phyloP scores from a whole-genome alignment of 176 grass and related monocot genomes.

The Melocanna baccifera region DNA sequence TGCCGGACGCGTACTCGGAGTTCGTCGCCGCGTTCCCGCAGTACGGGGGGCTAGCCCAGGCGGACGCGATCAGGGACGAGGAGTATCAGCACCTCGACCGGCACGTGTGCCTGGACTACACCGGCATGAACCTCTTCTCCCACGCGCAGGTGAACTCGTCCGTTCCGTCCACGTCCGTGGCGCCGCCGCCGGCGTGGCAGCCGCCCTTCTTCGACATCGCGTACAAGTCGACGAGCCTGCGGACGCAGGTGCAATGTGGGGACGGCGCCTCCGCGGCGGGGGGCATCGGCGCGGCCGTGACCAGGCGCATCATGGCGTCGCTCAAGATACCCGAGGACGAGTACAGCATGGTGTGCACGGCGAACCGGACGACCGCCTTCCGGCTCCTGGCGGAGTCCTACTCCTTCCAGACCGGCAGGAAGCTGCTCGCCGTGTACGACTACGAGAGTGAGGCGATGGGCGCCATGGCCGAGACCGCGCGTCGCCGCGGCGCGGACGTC shows the following conservation, averaged over 20 bases:
- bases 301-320: constrained; percentile 63
- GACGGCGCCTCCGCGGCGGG: not conserved
- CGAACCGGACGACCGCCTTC: constrained; percentile 83
- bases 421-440: constrained; percentile 71
- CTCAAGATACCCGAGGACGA: constrained; percentile 71
- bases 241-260: constrained; percentile 53
- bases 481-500: constrained; percentile 61
- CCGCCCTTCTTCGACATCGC: constrained; percentile 87
- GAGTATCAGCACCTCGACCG: constrained; percentile 69
- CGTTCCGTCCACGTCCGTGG: constrained; percentile 39
- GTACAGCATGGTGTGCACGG: constrained; percentile 88
- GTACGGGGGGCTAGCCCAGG: constrained; percentile 46
- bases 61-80: constrained; percentile 46
- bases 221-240: constrained; percentile 68
- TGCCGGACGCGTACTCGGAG: constrained; percentile 48
- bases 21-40: constrained; percentile 71
- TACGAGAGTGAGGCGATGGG: constrained; percentile 77
- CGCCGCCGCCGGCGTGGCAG: constrained; percentile 31
- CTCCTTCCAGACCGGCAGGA: constrained; percentile 47
- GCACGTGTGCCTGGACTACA: constrained; percentile 87
- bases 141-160: constrained; percentile 72
- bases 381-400: constrained; percentile 86
- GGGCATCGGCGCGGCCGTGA: constrained; percentile 44
- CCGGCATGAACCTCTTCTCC: constrained; percentile 90
- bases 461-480: constrained; percentile 54